These are phyloP conservation scores for Clonostachys chloroleuca DNA, from an alignment of 2,329 filamentous ascomycete genomes.

Conservation along the genomic window DNA sequence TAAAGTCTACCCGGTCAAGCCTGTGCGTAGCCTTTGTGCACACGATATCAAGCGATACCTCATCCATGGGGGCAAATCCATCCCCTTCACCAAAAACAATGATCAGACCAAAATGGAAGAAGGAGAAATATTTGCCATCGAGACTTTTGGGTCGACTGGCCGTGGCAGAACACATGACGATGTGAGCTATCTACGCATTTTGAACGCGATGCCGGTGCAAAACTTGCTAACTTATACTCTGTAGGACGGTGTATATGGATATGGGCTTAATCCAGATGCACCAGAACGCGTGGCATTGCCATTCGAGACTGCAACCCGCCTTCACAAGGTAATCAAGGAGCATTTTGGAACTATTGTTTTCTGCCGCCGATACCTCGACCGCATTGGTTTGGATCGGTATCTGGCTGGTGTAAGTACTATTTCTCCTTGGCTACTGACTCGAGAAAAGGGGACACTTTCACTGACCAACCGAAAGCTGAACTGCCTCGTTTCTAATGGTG, in stretches of 20 bases:
- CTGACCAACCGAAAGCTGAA: constrained; percentile 38
- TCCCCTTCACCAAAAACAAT: constrained; percentile 80
- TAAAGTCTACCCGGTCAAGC: constrained; percentile 71
- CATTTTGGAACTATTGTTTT: constrained; percentile 61
- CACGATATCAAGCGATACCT: constrained; percentile 82
- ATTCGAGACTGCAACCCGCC: constrained; percentile 47
- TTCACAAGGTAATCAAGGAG: constrained; percentile 54
- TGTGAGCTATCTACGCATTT: constrained; percentile 35
- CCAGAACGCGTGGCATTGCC: constrained; percentile 25
- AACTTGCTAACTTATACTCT: too few relatives aligned
- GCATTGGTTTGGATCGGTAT: constrained; percentile 57
- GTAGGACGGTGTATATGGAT: constrained; percentile 46
- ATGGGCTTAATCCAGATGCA: constrained; percentile 34
- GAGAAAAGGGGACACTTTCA: neutral
- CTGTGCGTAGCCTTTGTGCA: constrained; percentile 76
- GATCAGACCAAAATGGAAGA: constrained; percentile 94
- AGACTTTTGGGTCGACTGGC: constrained; percentile 89
- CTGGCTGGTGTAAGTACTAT: constrained; percentile 43
- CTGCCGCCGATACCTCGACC: constrained; percentile 57
- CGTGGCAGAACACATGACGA: constrained; percentile 78
- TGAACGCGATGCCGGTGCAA: too few relatives aligned
- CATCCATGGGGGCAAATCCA: constrained; percentile 85
- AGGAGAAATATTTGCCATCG: constrained; percentile 86
- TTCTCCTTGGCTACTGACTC: neutral
- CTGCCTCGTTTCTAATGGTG: constrained; percentile 48